phyloP scores from a whole-genome alignment of 2,329 filamentous ascomycete genomes.

The Clarireedia homoeocarpa region DNA sequence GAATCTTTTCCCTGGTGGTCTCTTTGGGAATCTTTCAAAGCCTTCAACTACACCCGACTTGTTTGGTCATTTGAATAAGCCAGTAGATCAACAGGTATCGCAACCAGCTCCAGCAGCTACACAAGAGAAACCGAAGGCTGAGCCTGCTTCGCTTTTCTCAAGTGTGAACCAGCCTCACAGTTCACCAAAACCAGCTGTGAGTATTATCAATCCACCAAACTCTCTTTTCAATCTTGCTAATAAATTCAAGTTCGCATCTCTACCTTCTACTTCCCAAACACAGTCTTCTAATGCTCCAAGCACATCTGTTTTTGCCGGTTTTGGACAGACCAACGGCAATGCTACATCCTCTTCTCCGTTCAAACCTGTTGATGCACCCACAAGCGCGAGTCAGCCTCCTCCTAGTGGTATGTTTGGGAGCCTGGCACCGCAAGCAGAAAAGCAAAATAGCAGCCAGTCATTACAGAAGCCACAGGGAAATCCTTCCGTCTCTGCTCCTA shows the following conservation, averaged over 20 bases:
- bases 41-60: slow-evolving; percentile 6
- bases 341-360: slow-evolving; percentile 10
- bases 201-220: not conserved
- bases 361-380: slow-evolving; percentile 15
- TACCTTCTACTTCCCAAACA: not conserved
- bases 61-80: slow-evolving; percentile 19
- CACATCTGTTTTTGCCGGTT: not conserved
- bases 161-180: not conserved
- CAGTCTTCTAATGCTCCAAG: not conserved
- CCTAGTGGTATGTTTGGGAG: slow-evolving; percentile 15
- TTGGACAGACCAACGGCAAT: not conserved
- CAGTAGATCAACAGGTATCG: slow-evolving; percentile 12
- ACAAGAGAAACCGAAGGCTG: not conserved
- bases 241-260: not conserved
- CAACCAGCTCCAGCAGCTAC: slow-evolving; percentile 10
- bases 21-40: not conserved
- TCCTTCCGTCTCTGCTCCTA: not conserved
- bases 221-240: not conserved
- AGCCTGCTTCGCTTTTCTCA: not conserved
- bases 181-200: not conserved
- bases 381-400: slow-evolving; percentile 13
- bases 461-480: not conserved
- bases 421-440: slow-evolving; percentile 1
- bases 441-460: not conserved
- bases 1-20: not conserved